A percentile compares a stretch with the other conserved stretches of the same genome.
phyloP scores from a whole-genome alignment of 1,139 yeast genomes.

The Yamadazyma dendronema region DNA sequence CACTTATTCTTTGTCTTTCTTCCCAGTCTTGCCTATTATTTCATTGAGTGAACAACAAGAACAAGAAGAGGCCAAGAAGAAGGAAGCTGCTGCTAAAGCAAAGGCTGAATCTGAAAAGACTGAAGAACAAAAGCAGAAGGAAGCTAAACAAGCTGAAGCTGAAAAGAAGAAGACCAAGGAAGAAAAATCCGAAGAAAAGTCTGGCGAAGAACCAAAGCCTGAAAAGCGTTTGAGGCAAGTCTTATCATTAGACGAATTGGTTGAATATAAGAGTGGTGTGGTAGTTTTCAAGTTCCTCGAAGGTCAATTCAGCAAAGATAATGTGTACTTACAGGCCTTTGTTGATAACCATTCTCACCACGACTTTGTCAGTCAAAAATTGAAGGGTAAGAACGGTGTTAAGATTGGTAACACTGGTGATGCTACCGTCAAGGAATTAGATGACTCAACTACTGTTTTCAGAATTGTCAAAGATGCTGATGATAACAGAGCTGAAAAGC shows the following conservation, averaged over 20 bases:
- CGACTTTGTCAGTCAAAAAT: slow-evolving; percentile 53
- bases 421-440: slow-evolving; percentile 69
- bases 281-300: slow-evolving; percentile 64
- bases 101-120: slow-evolving; percentile 28
- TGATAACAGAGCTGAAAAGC: slow-evolving; percentile 54
- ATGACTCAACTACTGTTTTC: slow-evolving; percentile 65
- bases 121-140: slow-evolving; percentile 26
- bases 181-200: slow-evolving; percentile 17
- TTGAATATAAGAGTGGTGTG: slow-evolving; percentile 71
- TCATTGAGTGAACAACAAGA: slow-evolving; percentile 70
- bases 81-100: slow-evolving; percentile 27
- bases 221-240: slow-evolving; percentile 47
- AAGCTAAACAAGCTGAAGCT: slow-evolving; percentile 20
- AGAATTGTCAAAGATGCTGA: slow-evolving; percentile 57
- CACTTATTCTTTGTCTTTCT: slow-evolving; percentile 72
- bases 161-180: slow-evolving; percentile 24
- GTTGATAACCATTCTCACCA: slow-evolving; percentile 73
- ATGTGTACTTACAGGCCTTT: slow-evolving; percentile 65
- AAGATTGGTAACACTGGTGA: slow-evolving; percentile 68
- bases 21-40: slow-evolving; percentile 75
- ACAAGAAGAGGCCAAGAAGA: slow-evolving; percentile 39
- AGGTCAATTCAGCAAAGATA: slow-evolving; percentile 52
- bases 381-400: slow-evolving; percentile 29
- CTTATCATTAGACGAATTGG: slow-evolving; percentile 61
- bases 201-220: slow-evolving; percentile 37